Percentiles rank a stretch among this genome's conserved stretches.
phyloP scores from a whole-genome alignment of 2,329 filamentous ascomycete species.

The Ilyonectria mors-panacis region DNA sequence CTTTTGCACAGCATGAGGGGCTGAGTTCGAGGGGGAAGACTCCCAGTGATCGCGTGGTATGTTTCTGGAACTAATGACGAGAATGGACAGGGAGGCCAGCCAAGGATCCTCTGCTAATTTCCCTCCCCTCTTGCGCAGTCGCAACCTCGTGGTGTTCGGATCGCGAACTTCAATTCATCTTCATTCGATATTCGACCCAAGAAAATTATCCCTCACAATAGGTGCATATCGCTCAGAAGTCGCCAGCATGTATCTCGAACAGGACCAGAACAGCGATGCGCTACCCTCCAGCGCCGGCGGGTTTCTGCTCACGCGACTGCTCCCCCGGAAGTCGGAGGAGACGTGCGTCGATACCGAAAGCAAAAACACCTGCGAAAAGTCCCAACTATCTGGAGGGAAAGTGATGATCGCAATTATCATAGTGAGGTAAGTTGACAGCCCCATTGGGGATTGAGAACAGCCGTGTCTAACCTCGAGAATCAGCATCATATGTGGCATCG shows the following conservation, averaged over 20 bases:
- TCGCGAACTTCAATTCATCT: constrained; percentile 8
- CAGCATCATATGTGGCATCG: constrained; percentile 22
- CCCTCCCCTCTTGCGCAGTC: constrained; percentile 9
- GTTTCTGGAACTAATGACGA: constrained; percentile 29
- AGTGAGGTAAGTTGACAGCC: constrained; percentile 30
- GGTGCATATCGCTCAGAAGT: neutral
- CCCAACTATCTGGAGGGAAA: constrained; percentile 31
- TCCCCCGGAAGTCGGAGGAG: constrained; percentile 38
- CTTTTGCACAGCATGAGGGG: constrained; percentile 20
- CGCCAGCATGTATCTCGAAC: constrained; percentile 36
- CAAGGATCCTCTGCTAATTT: constrained; percentile 24
- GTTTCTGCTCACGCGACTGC: constrained; percentile 36
- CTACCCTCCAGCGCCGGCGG: constrained; percentile 25
- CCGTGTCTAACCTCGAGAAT: constrained; percentile 25
- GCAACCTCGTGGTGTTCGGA: neutral
- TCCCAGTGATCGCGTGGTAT: constrained; percentile 26
- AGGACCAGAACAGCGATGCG: constrained; percentile 20
- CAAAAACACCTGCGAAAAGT: constrained; percentile 43
- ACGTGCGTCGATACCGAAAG: constrained; percentile 31
- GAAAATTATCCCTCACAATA: neutral
- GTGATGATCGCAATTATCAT: constrained; percentile 35
- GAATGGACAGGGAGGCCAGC: constrained; percentile 24
- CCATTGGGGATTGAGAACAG: no score
- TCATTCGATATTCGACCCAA: neutral
- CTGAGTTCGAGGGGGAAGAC: constrained; percentile 43